Conservation (phyloP, 805 yeast genomes). For the Nakazawaea siamensis region DNA sequence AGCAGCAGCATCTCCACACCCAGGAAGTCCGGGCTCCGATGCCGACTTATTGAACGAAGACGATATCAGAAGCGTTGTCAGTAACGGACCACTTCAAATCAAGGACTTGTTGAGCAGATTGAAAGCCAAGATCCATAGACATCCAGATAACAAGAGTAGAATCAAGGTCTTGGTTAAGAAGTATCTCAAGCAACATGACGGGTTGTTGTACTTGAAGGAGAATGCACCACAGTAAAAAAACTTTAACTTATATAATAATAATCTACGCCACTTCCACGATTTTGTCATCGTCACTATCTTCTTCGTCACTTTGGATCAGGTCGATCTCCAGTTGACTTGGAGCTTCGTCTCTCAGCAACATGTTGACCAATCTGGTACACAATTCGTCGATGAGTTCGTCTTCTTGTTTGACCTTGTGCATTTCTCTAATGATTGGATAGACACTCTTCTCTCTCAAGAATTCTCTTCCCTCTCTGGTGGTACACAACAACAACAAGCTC, state of each 20-base stretch:
- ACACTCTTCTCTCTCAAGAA: slow-evolving; percentile 72
- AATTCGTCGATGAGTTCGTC: slow-evolving; percentile 45
- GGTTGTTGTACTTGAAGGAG: slow-evolving; percentile 9
- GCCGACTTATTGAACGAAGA: slow-evolving; percentile 48
- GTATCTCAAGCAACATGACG: slow-evolving; percentile 10
- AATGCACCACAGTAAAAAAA: background rate
- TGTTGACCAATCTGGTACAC: slow-evolving; percentile 80
- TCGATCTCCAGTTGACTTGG: slow-evolving; percentile 36
- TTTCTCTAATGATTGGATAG: slow-evolving; percentile 79
- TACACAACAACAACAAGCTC: slow-evolving; percentile 67
- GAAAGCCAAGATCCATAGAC: slow-evolving; percentile 53
- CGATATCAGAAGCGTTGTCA: slow-evolving; percentile 62
- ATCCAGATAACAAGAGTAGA: slow-evolving; percentile 54
- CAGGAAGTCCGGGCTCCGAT: background rate
- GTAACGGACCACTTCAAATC: slow-evolving; percentile 37
- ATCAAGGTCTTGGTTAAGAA: slow-evolving; percentile 51
- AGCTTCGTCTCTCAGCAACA: slow-evolving; percentile 87
- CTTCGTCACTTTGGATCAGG: slow-evolving; percentile 35
- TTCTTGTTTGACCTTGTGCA: slow-evolving; percentile 50
- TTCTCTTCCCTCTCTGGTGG: slow-evolving; percentile 69
- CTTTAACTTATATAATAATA: background rate
- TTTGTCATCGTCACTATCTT: slow-evolving; percentile 41
- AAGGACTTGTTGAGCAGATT: slow-evolving; percentile 55
- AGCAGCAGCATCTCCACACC: background rate
- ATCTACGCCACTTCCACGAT: slow-evolving; percentile 42